phyloP scores from a whole-genome alignment of 768 basidiomycete species.

The Cyclocybe aegerita region DNA sequence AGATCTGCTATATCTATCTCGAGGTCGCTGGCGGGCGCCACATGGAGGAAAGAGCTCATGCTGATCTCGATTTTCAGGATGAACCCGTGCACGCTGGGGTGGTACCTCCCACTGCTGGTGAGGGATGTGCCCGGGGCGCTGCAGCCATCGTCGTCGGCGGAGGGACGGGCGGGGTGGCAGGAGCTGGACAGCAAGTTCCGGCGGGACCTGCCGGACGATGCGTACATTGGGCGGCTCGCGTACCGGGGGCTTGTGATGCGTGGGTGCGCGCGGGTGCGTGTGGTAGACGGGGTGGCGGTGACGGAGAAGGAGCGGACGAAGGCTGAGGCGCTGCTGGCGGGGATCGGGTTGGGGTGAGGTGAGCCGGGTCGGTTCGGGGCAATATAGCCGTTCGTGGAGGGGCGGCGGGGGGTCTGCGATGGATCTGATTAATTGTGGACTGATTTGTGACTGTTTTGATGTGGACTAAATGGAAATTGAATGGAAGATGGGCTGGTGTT shows the following conservation, averaged over 20 bases:
- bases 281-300: slow-evolving; percentile 87
- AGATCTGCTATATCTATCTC: no score
- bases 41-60: slow-evolving; percentile 5
- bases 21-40: no score
- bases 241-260: slow-evolving; percentile 91
- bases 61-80: slow-evolving; percentile 44
- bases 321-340: slow-evolving; percentile 66
- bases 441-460: not conserved
- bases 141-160: slow-evolving; percentile 62
- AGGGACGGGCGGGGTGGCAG: slow-evolving; percentile 51
- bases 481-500: slow-evolving; percentile 18
- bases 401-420: not conserved
- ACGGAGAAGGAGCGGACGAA: slow-evolving; percentile 83
- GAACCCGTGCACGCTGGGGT: slow-evolving; percentile 96
- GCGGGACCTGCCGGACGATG: slow-evolving; percentile 83
- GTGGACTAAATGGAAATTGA: slow-evolving; percentile 8
- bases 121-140: slow-evolving; percentile 65
- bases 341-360: slow-evolving; percentile 33
- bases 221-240: slow-evolving; percentile 82
- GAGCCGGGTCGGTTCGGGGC: slow-evolving; percentile 8
- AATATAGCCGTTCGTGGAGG: slow-evolving; percentile 21
- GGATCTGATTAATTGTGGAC: slow-evolving; percentile 23
- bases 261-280: slow-evolving; percentile 59
- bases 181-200: slow-evolving; percentile 85
- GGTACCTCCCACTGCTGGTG: slow-evolving; percentile 89